Evolutionary conservation across 2,329 filamentous ascomycete genomes (phyloP), one percentile per base, ranked within the genome.

Genomic region (Simplicillium aogashimaense): DNA sequence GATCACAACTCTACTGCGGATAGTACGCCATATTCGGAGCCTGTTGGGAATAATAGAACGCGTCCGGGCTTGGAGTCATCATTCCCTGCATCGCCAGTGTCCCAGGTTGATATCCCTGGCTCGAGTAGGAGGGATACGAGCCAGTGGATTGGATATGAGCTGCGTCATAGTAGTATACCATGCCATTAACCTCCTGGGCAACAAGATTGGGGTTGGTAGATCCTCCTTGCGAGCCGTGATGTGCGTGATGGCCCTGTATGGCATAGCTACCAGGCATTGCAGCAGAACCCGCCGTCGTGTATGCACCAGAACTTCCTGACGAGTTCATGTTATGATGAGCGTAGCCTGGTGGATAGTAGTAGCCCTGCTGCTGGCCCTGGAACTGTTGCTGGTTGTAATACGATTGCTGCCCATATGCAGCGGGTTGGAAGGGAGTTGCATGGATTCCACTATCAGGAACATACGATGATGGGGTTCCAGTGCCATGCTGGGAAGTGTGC

Each of bases 361-460:
- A 83, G 52, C 72, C 84, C 35, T 68, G 65, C 34, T 69, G 69
- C 47, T 72, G 73, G 46, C 74, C 42, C 12, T 42, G 37, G 31
- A 39, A 39, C 42, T 50, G 53, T 38, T 74, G 78, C 62, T 70
- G 78, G 57, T 67, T 69, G 51, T 66, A 74, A 47, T 75, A 81
- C 6, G 69, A 61, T 46, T 75, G 62, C 41, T 76, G 73, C 20
- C 70, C 67, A 47, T 80, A 87, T 11, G 70, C 66, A 46, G 78
- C 81, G 25, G 86, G 86, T 51, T 95, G 89, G 68, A 95, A 97
- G 0, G 87, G 81, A 40, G 84, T 83, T 20, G 88, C 90, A 53
- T 95, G 88, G 38, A 95, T 88, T 8, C 88, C 86, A 41, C 89
- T 80, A 61, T 95, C 90, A 2, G 89, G 89, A 45, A 95, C 95